phyloP scores from a whole-genome alignment of 768 basidiomycete species.

The Tulasnella sp. region DNA sequence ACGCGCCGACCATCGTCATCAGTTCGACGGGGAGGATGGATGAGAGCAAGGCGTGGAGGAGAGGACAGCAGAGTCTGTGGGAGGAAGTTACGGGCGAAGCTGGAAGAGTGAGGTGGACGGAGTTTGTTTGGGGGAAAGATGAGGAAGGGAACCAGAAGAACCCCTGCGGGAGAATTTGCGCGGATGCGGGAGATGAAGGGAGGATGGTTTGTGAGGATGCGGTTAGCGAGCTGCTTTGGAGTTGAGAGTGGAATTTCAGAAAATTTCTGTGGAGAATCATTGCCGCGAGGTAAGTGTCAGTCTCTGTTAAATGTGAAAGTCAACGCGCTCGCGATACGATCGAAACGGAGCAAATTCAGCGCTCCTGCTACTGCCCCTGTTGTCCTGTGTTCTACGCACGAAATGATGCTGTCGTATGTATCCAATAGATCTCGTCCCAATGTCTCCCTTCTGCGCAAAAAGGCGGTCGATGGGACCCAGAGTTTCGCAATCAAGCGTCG shows the following conservation, averaged over 20 bases:
- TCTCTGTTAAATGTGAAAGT: background rate
- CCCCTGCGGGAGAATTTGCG: background rate
- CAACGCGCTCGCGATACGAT: background rate
- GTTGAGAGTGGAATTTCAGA: background rate
- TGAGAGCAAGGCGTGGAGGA: background rate
- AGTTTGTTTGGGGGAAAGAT: background rate
- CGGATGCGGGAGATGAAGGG: background rate
- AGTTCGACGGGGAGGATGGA: background rate
- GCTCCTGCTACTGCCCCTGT: too few species aligned
- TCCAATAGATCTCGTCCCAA: too few species aligned
- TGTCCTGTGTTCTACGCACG: background rate
- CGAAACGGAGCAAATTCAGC: too few species aligned
- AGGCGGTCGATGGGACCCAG: too few species aligned
- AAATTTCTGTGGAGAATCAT: background rate
- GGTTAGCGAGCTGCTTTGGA: background rate
- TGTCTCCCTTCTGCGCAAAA: too few species aligned
- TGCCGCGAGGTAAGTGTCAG: background rate
- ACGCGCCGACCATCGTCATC: background rate
- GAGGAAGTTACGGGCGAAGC: slow-evolving; percentile 1
- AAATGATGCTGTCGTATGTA: background rate
- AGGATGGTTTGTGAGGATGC: background rate
- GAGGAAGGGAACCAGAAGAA: background rate
- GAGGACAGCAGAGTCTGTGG: background rate
- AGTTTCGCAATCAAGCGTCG: too few species aligned
- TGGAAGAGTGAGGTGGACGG: background rate